Evolutionary conservation across 257 asterid species (phyloP).

Genomic region (Lantana camara): DNA sequence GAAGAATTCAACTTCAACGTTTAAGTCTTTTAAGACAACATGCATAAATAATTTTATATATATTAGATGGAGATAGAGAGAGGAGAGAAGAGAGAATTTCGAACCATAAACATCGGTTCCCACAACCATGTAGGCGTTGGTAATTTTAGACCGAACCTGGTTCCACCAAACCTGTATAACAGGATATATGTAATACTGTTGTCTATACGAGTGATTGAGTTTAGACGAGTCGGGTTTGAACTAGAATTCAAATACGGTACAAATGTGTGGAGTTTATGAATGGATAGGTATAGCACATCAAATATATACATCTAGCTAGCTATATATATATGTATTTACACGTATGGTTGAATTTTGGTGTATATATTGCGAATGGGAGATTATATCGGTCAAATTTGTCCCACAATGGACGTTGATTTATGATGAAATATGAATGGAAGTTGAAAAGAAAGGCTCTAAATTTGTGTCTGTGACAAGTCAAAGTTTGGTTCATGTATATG

Average conservation of each 20-base stretch:
- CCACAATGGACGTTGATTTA: constrained; percentile 35
- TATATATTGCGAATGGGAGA: too few species aligned
- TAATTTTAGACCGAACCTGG: too few species aligned
- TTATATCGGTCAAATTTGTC: constrained; percentile 58
- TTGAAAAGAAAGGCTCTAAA: constrained; percentile 5
- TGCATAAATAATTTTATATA: constrained; percentile 8
- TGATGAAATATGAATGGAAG: constrained; percentile 22
- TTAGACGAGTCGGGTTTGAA: too few species aligned
- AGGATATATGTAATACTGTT: too few species aligned
- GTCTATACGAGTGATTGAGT: too few species aligned
- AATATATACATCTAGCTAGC: not conserved
- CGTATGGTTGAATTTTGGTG: constrained; percentile 35
- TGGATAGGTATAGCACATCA: not conserved
- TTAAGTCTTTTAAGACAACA: constrained; percentile 66
- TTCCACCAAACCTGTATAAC: too few species aligned
- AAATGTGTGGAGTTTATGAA: too few species aligned
- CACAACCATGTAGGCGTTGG: constrained; percentile 29
- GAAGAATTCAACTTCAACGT: constrained; percentile 94
- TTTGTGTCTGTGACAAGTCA: constrained; percentile 40
- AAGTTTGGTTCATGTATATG: constrained; percentile 33
- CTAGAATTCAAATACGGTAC: too few species aligned
- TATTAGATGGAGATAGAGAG: constrained; percentile 1
- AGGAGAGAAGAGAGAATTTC: constrained; percentile 28
- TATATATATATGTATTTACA: not conserved
- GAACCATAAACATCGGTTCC: constrained; percentile 46